phyloP scores from a whole-genome alignment of 2,329 filamentous ascomycete genomes.

The Scleromitrula shiraiana region DNA sequence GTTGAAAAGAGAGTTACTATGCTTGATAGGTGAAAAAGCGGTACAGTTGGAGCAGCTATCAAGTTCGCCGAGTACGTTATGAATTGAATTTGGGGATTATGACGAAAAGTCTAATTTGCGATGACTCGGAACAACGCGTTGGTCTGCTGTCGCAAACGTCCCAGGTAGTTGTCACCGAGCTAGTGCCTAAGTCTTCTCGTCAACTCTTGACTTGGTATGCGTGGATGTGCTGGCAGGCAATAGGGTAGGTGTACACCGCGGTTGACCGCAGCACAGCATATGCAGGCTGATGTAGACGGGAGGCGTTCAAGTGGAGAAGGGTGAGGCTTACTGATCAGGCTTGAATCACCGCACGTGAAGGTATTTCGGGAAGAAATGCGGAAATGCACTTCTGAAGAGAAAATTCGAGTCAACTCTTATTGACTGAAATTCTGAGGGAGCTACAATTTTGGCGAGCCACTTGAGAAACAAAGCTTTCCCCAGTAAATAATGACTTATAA shows the following conservation, averaged over 20 bases:
- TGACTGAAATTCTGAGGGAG: constrained; percentile 18
- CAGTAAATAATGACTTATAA: constrained; percentile 15
- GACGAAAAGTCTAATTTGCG: constrained; percentile 6
- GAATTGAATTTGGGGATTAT: constrained; percentile 9
- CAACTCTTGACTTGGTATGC: constrained; percentile 43
- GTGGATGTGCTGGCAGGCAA: constrained; percentile 54
- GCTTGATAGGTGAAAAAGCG: constrained; percentile 10
- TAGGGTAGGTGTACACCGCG: constrained; percentile 40
- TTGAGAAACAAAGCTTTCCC: constrained; percentile 19
- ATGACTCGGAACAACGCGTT: constrained; percentile 12
- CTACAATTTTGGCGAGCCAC: constrained; percentile 22
- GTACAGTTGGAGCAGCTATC: constrained; percentile 4
- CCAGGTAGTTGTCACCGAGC: constrained; percentile 19
- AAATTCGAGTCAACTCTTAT: constrained; percentile 19
- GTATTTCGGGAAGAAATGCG: constrained; percentile 15
- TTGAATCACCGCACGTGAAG: constrained; percentile 27
- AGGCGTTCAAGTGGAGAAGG: constrained; percentile 30
- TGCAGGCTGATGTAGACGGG: constrained; percentile 46
- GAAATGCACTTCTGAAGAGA: too few relatives aligned
- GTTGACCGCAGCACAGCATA: constrained; percentile 49
- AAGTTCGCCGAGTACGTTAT: constrained; percentile 11
- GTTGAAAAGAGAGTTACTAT: constrained; percentile 9
- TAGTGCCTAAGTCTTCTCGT: constrained; percentile 29
- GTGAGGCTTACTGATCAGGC: constrained; percentile 33
- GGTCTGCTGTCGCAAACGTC: constrained; percentile 21